Evolutionary conservation across 2,329 filamentous ascomycete species (phyloP).

Genomic region (Knufia fluminis): DNA sequence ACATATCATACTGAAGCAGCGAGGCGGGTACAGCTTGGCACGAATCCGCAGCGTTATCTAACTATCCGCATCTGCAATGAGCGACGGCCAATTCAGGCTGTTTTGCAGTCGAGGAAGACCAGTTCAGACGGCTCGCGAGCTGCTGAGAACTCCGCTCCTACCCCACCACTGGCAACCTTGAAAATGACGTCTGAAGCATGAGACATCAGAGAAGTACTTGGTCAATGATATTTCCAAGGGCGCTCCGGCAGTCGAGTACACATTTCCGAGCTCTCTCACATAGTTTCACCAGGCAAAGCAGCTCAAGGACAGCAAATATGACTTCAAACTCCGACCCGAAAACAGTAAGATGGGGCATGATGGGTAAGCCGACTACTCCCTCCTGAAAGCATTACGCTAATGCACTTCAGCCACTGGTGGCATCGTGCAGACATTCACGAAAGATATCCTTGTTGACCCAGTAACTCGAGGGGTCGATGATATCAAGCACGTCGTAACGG

Average conservation of each 20-base stretch:
- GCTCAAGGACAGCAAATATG: background rate
- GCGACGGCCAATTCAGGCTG: background rate
- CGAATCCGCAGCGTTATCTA: background rate
- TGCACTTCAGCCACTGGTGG: constrained; percentile 33
- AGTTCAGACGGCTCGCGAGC: background rate
- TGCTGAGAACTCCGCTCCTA: background rate
- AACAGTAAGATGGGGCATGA: constrained; percentile 20
- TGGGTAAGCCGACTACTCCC: constrained; percentile 12
- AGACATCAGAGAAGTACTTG: background rate
- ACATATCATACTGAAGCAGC: no score
- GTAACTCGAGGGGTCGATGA: constrained; percentile 59
- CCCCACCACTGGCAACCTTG: background rate
- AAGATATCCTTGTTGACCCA: constrained; percentile 70
- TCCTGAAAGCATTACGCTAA: background rate
- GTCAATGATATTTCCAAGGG: background rate
- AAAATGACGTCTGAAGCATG: background rate
- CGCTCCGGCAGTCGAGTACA: background rate
- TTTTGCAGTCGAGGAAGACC: background rate
- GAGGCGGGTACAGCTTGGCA: no score
- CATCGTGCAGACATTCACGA: constrained; percentile 52
- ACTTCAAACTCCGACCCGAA: no score
- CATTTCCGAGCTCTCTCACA: background rate
- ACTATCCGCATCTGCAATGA: no score
- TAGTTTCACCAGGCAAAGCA: background rate
- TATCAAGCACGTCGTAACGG: constrained; percentile 66